These are phyloP conservation scores for Scheffersomyces stipitis DNA, from an alignment of 805 yeast species.

Conservation along the genomic window DNA sequence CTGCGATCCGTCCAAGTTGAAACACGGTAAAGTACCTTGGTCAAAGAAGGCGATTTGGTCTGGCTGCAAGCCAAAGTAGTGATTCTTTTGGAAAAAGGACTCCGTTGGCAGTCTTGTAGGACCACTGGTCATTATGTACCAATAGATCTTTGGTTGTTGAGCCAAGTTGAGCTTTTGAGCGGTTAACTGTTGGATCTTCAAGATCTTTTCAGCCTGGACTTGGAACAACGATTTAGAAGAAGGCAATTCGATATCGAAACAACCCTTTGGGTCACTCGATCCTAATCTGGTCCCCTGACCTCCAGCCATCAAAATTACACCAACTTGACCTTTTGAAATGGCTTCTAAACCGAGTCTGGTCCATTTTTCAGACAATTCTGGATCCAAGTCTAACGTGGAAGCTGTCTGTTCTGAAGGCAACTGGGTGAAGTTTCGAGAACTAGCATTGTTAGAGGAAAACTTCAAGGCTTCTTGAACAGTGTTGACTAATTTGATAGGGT, in stretches of 20 bases:
- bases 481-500: slow-evolving; percentile 40
- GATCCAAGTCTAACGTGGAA: slow-evolving; percentile 46
- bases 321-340: slow-evolving; percentile 72
- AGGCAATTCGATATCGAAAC: slow-evolving; percentile 84
- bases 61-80: slow-evolving; percentile 67
- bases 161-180: slow-evolving; percentile 22
- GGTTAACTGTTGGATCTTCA: slow-evolving; percentile 61
- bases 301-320: slow-evolving; percentile 92
- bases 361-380: slow-evolving; percentile 38
- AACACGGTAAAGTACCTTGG: slow-evolving; percentile 95
- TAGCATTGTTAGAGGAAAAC: slow-evolving; percentile 26
- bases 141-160: slow-evolving; percentile 46
- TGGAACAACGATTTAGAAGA: slow-evolving; percentile 84
- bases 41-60: slow-evolving; percentile 76
- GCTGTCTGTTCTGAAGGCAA: slow-evolving; percentile 50
- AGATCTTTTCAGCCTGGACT: slow-evolving; percentile 85
- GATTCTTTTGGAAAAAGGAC: slow-evolving; percentile 57
- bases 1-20: slow-evolving; percentile 65
- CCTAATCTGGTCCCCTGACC: slow-evolving; percentile 98
- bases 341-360: slow-evolving; percentile 60
- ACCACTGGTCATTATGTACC: slow-evolving; percentile 95
- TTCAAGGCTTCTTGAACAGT: slow-evolving; percentile 49
- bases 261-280: slow-evolving; percentile 88
- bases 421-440: slow-evolving; percentile 37
- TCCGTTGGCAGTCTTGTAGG: slow-evolving; percentile 82